Evolutionary conservation across 208 protist genomes (phyloP).

Genomic region (Trypanosoma mega): DNA sequence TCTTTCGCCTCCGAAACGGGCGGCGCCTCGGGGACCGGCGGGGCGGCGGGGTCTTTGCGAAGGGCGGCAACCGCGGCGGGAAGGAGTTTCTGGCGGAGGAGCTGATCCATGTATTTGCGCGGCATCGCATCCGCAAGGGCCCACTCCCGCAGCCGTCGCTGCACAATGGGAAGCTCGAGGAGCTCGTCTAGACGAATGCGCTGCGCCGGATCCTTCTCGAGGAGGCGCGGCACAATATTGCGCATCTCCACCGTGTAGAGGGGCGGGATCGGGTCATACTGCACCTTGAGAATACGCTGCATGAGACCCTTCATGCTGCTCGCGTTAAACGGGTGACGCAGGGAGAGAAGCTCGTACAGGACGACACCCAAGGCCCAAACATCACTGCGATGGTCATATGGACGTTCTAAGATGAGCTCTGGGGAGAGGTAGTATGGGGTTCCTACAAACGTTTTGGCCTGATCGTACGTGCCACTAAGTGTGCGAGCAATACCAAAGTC

Average conservation of each 20-base stretch:
- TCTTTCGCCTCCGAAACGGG: not conserved
- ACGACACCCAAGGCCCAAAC: slow-evolving; percentile 93
- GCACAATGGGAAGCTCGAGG: slow-evolving; percentile 72
- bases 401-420: slow-evolving; percentile 89
- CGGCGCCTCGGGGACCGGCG: not conserved
- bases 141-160: slow-evolving; percentile 73
- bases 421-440: slow-evolving; percentile 95
- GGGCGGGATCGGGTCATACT: slow-evolving; percentile 76
- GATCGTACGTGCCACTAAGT: slow-evolving; percentile 88
- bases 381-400: slow-evolving; percentile 94
- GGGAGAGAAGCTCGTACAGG: slow-evolving; percentile 84
- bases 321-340: slow-evolving; percentile 90
- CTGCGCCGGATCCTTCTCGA: slow-evolving; percentile 69
- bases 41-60: slow-evolving; percentile 6
- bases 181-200: slow-evolving; percentile 69
- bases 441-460: slow-evolving; percentile 93
- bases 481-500: slow-evolving; percentile 94
- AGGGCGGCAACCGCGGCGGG: slow-evolving; percentile 37
- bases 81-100: slow-evolving; percentile 63
- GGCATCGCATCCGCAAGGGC: slow-evolving; percentile 66
- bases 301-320: slow-evolving; percentile 87
- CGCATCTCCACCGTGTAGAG: slow-evolving; percentile 72
- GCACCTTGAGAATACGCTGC: slow-evolving; percentile 87
- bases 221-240: slow-evolving; percentile 74
- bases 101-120: slow-evolving; percentile 63